Conservation (phyloP, 352 stramenopile species). For the Globisporangium perplexum region DNA sequence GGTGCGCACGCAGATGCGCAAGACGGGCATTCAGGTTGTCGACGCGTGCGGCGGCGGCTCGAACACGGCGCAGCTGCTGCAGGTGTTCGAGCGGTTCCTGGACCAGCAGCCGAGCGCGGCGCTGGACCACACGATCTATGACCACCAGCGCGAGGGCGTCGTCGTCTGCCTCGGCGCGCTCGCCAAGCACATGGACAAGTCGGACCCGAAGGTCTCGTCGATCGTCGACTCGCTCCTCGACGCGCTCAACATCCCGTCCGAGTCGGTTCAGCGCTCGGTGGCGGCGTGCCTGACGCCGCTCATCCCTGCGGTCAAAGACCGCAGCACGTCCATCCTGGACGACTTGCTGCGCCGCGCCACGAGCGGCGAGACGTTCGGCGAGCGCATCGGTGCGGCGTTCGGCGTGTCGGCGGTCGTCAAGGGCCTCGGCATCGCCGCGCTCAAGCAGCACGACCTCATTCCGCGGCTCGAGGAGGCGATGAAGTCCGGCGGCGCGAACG, state of each 20-base stretch:
- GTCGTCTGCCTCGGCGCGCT: conserved; percentile 88
- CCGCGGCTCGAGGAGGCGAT: conserved; percentile 83
- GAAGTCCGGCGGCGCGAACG: conserved; percentile 69
- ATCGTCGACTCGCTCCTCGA: conserved; percentile 88
- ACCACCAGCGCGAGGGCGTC: conserved; percentile 87
- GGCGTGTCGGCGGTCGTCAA: conserved; percentile 99
- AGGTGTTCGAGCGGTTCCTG: conserved; percentile 73
- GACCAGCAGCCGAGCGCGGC: conserved; percentile 52
- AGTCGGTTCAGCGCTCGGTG: conserved; percentile 91
- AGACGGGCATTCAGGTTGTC: conserved; percentile 77
- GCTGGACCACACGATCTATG: conserved; percentile 53
- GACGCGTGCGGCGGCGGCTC: conserved; percentile 52
- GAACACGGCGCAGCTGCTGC: conserved; percentile 62
- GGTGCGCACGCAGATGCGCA: conserved; percentile 82
- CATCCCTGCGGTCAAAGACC: conserved; percentile 74
- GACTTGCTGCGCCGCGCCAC: conserved; percentile 69
- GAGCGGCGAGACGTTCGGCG: conserved; percentile 75
- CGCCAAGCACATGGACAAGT: conserved; percentile 88
- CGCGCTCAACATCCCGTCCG: conserved; percentile 88
- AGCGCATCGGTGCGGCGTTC: conserved; percentile 93
- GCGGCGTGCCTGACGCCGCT: conserved; percentile 88
- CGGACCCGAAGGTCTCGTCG: conserved; percentile 82
- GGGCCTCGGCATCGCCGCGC: conserved; percentile 95
- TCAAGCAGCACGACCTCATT: conserved; percentile 98
- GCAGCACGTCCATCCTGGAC: conserved; percentile 70